A percentile compares a stretch with the other conserved stretches of the same genome.
Conservation (phyloP, 106 monocot genomes). For the Dendrobium huoshanense region DNA sequence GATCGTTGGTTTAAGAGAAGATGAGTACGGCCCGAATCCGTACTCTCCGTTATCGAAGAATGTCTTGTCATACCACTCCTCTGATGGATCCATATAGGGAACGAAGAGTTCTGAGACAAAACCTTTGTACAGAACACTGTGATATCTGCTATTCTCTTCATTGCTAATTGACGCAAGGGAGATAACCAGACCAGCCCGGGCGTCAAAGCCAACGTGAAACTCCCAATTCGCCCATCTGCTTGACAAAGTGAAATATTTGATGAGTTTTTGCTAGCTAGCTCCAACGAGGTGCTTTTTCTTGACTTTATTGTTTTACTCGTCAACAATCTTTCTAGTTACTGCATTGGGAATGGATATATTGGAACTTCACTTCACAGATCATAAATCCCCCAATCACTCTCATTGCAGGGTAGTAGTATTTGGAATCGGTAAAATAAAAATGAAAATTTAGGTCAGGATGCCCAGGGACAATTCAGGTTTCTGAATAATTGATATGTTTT, state of each 20-base stretch:
- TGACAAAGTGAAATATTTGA: neutral
- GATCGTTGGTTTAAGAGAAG: constrained; percentile 20
- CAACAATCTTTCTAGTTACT: neutral
- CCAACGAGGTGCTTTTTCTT: too few relatives aligned
- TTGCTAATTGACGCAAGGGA: constrained; percentile 51
- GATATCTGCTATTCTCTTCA: neutral
- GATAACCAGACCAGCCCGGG: constrained; percentile 50
- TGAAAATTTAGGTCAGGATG: too few relatives aligned
- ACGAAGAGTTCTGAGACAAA: constrained; percentile 61
- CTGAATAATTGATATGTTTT: neutral
- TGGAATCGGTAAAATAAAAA: too few relatives aligned
- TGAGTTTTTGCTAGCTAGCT: too few relatives aligned
- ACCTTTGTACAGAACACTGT: constrained; percentile 52
- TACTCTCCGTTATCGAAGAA: constrained; percentile 71
- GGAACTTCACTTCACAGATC: too few relatives aligned
- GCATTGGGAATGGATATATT: too few relatives aligned
- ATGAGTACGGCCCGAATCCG: constrained; percentile 40
- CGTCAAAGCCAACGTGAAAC: constrained; percentile 58
- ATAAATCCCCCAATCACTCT: neutral
- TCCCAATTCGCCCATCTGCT: constrained; percentile 78
- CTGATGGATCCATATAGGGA: constrained; percentile 69
- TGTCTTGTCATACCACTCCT: constrained; percentile 73
- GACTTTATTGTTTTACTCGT: too few relatives aligned
- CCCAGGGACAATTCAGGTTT: too few relatives aligned
- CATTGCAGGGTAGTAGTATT: too few relatives aligned